These are phyloP conservation scores for Ustilago nuda DNA, from an alignment of 1,284 basidiomycete genomes.

Conservation along the genomic window DNA sequence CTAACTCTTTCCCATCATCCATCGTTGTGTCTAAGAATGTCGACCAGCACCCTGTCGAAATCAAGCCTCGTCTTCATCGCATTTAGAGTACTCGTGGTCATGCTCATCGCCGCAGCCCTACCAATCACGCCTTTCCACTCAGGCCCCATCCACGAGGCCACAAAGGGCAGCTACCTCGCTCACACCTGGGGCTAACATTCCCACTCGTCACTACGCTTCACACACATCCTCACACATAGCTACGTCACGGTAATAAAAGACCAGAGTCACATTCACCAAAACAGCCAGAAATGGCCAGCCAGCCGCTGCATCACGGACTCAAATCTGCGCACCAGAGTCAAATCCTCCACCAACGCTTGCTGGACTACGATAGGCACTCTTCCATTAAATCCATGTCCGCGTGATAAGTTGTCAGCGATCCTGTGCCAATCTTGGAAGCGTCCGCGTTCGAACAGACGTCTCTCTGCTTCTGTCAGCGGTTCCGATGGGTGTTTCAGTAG, in stretches of 20 bases:
- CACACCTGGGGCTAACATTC: neutral
- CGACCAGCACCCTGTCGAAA: neutral
- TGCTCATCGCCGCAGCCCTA: constrained; percentile 12
- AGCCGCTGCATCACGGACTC: neutral
- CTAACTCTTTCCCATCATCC: neutral
- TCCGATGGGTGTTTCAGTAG: neutral
- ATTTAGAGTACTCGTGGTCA: neutral
- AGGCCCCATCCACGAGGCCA: constrained; percentile 26
- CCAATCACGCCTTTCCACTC: constrained; percentile 27
- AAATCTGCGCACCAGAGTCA: neutral
- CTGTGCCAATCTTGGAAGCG: neutral
- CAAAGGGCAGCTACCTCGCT: constrained; percentile 35
- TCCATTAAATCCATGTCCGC: neutral
- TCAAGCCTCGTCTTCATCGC: neutral
- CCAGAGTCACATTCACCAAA: neutral
- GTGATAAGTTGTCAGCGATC: neutral
- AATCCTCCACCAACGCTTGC: neutral
- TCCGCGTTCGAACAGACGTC: too few species aligned
- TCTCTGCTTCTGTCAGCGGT: neutral
- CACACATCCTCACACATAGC: neutral
- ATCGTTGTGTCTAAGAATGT: neutral
- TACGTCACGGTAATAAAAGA: neutral
- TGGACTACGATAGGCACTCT: neutral
- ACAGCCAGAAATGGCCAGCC: neutral
- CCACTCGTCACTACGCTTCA: neutral